phyloP scores from a whole-genome alignment of 805 yeast genomes.

The Clavispora carvajalis region DNA sequence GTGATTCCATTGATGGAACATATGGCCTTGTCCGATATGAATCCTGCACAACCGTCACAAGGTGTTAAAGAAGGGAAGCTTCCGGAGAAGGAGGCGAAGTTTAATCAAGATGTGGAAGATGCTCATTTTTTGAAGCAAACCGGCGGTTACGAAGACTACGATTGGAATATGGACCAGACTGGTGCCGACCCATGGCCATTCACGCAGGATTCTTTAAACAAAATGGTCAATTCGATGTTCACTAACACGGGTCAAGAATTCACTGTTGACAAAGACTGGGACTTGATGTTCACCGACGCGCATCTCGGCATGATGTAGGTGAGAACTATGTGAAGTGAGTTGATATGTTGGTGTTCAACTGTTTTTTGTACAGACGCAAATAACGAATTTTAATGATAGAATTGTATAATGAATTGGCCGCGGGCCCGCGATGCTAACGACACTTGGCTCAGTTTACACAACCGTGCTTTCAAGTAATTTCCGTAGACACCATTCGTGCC shows the following conservation, averaged over 20 bases:
- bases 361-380: too few species aligned
- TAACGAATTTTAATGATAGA: too few species aligned
- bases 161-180: neutral
- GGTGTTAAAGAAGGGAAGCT: too few species aligned
- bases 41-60: neutral
- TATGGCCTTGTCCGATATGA: neutral
- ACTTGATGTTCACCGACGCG: constrained; percentile 1
- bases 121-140: neutral
- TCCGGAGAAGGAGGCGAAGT: too few species aligned
- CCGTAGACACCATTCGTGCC: too few species aligned
- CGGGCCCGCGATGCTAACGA: too few species aligned
- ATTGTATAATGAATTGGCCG: too few species aligned
- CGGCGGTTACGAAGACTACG: neutral
- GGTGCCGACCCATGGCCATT: neutral
- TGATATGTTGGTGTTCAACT: too few species aligned
- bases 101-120: too few species aligned
- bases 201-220: neutral
- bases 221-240: constrained; percentile 7
- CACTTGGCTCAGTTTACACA: too few species aligned
- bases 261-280: neutral
- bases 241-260: constrained; percentile 13
- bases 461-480: too few species aligned
- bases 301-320: neutral
- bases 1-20: neutral
- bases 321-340: too few species aligned